Evolutionary conservation across 2,329 filamentous ascomycete genomes (phyloP), one percentile per base, ranked within the genome.

Genomic region (Alternaria burnsii): DNA sequence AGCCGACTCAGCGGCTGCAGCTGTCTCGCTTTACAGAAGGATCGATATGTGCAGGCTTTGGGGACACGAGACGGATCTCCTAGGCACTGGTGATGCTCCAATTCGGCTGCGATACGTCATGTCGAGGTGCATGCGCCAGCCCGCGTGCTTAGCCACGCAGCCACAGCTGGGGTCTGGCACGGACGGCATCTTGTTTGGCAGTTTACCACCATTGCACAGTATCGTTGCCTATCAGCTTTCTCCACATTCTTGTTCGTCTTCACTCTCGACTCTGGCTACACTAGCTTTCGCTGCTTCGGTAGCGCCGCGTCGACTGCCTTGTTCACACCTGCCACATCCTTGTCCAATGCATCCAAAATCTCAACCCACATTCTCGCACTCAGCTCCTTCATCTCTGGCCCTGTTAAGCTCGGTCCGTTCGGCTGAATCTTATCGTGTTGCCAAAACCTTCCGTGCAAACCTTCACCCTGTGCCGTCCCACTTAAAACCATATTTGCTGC

Each of bases 371-470:
- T 61, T 28, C 70, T 71, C 48, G 56, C 43, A 5, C 62, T 68
- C 46, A 77, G 54, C 41, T 70, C 67, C 58, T 74, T 72, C 57
- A 77, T 78, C 48, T 72, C 70, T 32, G 70, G 60, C 6, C 76
- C 77, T 12, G 66, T 58, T 34, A 80, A 43, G 58, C 69, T 70
- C 18, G 68, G 66, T 18, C 71, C 61, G n/a, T 72, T 50, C 11
- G 76, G 73, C 57, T 73, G 67, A 7, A 79, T 65, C 48, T 64
- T 57, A 50, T 79, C 76, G 38, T 73, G 63, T 52, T 76, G 68
- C 75, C 76, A 80, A 47, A 79, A 79, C 11, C 72, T 66, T 7
- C 74, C 76, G 52, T 79, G 76, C 1, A 69, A 63, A 22, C 60
- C 65, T 58, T 78, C 74, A 7, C 77, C 77, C 43, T 76, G 69